Evolutionary conservation across 768 basidiomycete species (phyloP).

Genomic region (Macrolepiota fuliginosa): DNA sequence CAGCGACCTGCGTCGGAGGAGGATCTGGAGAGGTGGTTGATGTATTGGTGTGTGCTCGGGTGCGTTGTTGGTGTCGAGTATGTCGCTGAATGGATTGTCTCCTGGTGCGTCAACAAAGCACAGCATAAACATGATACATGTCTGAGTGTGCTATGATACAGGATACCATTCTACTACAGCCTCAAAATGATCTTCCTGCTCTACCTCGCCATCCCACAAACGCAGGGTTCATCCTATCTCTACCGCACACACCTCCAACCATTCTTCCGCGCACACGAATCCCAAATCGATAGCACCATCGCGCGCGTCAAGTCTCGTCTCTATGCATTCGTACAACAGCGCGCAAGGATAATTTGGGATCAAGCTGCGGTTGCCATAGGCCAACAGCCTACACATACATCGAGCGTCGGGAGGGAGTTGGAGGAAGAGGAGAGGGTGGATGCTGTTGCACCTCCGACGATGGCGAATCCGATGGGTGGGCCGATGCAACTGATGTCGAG

Average conservation of each 20-base stretch:
- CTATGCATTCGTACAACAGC: constrained; percentile 65
- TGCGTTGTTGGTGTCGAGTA: constrained; percentile 82
- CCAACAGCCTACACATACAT: constrained; percentile 29
- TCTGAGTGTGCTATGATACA: constrained; percentile 23
- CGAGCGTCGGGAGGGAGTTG: not conserved
- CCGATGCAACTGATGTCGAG: constrained; percentile 64
- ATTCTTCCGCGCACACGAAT: constrained; percentile 79
- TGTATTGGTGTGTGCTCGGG: constrained; percentile 94
- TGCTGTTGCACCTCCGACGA: constrained; percentile 35
- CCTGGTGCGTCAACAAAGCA: constrained; percentile 58
- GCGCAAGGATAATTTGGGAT: constrained; percentile 64
- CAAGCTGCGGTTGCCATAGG: constrained; percentile 49
- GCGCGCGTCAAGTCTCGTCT: constrained; percentile 57
- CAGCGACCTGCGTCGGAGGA: constrained; percentile 82
- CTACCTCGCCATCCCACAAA: constrained; percentile 89
- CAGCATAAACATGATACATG: not conserved
- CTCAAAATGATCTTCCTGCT: constrained; percentile 83
- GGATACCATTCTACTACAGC: constrained; percentile 88
- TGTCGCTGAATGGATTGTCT: constrained; percentile 82
- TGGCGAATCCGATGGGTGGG: constrained; percentile 55
- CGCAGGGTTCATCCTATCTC: constrained; percentile 82
- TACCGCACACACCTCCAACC: constrained; percentile 81
- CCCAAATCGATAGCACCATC: constrained; percentile 80
- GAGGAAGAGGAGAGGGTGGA: constrained; percentile 7
- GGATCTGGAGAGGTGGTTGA: constrained; percentile 91